Base-by-base conservation (phyloP, 805 yeast species). In the Yamadazyma insecticola region DNA sequence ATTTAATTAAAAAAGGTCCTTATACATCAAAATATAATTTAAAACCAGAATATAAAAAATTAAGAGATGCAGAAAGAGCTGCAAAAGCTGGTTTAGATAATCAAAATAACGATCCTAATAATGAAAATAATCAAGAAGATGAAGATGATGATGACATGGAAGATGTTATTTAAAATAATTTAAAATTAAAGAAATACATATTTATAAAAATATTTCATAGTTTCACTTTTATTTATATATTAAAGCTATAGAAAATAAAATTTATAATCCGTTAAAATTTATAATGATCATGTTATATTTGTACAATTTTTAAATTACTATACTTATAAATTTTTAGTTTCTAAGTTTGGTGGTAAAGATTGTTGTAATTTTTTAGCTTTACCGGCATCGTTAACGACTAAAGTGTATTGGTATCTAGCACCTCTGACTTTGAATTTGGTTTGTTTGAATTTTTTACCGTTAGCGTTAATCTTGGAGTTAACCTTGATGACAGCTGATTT, bases 341-440 rank as follows among this genome's bases (percentile, higher is more conserved):
- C 76, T 70, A 84, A 77, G 58, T 84, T 77, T 67, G 98, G 95
- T 69, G 97, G 97, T 60, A 92, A 78, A 60, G 97, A 84, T 77
- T 89, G 96, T 63, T 85, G 81, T 74, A 92, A 79, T 78, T 92
- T 92, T 82, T 85, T 80, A 60, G 97, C 97, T 80, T 88, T 89
- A 69, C 86, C 82, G 60, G 87, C 83, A 70, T 92, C 97, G 75
- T 83, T 78, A 60, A 92, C 90, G 54, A 84, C 84, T 70, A 90
- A 77, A 55, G 98, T 92, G 85, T 92, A 92, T 63, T 87, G 80
- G 77, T 84, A 69, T 69, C 76, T 87, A 48, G 96, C 60, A 70
- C 97, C 96, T 80, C 97, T 88, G 62, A 92, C 86, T 85, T 92
- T 92, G 89, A 92, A 92, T 75, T 92, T 92, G 76, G 96, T 88